A percentile compares a stretch with the other conserved stretches of the same genome.
Evolutionary conservation across 495 filamentous ascomycete genomes (phyloP).

Genomic region (Trichoderma orchidacearum): DNA sequence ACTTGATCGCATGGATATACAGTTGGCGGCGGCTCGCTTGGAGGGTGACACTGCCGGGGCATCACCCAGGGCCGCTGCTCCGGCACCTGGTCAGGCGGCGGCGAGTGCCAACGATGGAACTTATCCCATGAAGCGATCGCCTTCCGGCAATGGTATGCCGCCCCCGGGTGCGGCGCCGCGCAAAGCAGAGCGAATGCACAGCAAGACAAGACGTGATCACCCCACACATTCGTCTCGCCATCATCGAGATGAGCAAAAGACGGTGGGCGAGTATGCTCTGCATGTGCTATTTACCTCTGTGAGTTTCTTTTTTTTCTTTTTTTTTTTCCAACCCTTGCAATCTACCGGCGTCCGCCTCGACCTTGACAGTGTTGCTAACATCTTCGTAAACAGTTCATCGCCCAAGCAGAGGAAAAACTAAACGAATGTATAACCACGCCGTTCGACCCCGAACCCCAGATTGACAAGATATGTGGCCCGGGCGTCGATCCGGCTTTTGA

Average conservation of each 20-base stretch:
- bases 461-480: constrained; percentile 81
- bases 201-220: constrained; percentile 54
- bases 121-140: not conserved
- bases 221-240: constrained; percentile 73
- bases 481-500: constrained; percentile 87
- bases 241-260: constrained; percentile 63
- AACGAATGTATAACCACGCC: constrained; percentile 64
- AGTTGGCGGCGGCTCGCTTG: constrained; percentile 20
- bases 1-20: constrained; percentile 29
- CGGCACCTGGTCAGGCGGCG: not conserved
- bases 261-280: constrained; percentile 89
- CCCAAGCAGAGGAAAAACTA: constrained; percentile 86
- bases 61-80: constrained; percentile 10
- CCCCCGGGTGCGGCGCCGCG: constrained; percentile 19
- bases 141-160: not conserved
- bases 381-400: constrained; percentile 39
- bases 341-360: no score
- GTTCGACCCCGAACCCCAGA: constrained; percentile 60
- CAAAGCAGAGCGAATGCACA: constrained; percentile 50
- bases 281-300: constrained; percentile 92
- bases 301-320: constrained; percentile 15
- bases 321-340: no score
- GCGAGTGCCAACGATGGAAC: not conserved
- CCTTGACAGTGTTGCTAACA: not conserved
- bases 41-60: constrained; percentile 19